Evolutionary conservation across 2,329 filamentous ascomycete species (phyloP), one percentile per base, ranked within the genome.

Genomic region (Fusarium sp.): DNA sequence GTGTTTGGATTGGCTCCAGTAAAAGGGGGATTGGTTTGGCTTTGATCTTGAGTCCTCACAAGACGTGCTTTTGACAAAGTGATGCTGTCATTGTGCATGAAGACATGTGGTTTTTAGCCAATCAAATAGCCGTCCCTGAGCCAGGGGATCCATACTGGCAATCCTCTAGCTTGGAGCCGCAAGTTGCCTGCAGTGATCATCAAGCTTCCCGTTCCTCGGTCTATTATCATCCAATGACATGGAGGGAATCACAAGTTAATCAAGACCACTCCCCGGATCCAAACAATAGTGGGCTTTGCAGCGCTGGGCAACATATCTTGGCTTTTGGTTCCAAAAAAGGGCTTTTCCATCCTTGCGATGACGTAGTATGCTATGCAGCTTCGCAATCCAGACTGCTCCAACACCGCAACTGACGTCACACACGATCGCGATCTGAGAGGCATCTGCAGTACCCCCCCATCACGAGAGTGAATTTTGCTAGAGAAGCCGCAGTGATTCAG

Each of bases 71-170:
- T 50, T 3, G 15, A 17, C 45, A 74, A 47, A 78, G 75, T 78
- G 60, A 65, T 78, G 75, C 56, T 63, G 74, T 78, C 77, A 78
- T 78, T 55, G 30, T 57, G 70, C 75, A 59, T 70, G 5, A 32
- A 28, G 36, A 44, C 24, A 32, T 24, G 42, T n/a, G 17, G 10
- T 8, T 10, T 8, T 10, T 0, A 8, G 13, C 76, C 76, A 78
- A 78, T 75, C 24, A 72, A 0, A 11, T 22, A 10, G 6, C 13
- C 24, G 64, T 48, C 66, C 74, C 69, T 73, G 60, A 52, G 44
- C 45, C 20, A 39, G 52, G 55, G 64, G 57, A 62, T 34, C 59
- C 57, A 51, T 47, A 18, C n/a, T 30, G 45, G 42, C 44, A 48
- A 48, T 41, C 55, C 52, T 72, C 41, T 34, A 64, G 57, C 44